Evolutionary conservation across 1,284 basidiomycete genomes (phyloP), one percentile per base, ranked within the genome.

Genomic region (Xanthoconium separans): DNA sequence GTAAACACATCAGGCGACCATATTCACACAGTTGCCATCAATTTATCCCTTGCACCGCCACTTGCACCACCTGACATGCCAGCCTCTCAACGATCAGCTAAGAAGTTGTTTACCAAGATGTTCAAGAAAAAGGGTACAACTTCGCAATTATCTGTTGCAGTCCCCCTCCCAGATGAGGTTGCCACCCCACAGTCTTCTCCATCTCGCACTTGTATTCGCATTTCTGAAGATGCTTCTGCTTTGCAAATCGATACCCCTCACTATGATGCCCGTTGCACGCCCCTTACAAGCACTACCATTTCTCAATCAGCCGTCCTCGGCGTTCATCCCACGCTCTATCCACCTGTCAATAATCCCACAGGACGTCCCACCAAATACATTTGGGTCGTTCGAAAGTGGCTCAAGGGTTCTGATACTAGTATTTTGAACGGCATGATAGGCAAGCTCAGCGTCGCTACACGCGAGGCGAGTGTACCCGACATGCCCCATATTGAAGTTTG

Each of bases 341-440:
- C 79, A 15, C 65, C 74, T 6, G 61, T 65, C 9, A 64, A 66
- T 51, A 75, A 77, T 15, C 75, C 76, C n/a, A 70, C 62, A 29
- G 68, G 75, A 3, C 75, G 84, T 15, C 74, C 86, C 61, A 70
- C 71, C 46, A 81, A 83, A 62, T 95, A 95, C 63, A 82, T 90
- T 4, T 96, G 93, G 91, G 79, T 89, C 6, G 84, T 94, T 18
- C 77, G 85, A 51, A 79, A 77, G 56, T 96, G 93, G 92, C 74
- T 89, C 46, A 93, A 91, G 68, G 82, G 79, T 22, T 60, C 69
- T 11, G 77, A 77, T 13, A 57, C 60, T 10, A 61, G 74, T 16
- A 54, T 76, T 36, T 55, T 82, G 13, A 72, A 73, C 45, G 76
- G 74, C 9, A 63, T 79, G 57, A 68, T 75, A 48, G 76, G 75